These are phyloP conservation scores for Metschnikowia colocasiae DNA, from an alignment of 805 yeast genomes.

Conservation along the genomic window DNA sequence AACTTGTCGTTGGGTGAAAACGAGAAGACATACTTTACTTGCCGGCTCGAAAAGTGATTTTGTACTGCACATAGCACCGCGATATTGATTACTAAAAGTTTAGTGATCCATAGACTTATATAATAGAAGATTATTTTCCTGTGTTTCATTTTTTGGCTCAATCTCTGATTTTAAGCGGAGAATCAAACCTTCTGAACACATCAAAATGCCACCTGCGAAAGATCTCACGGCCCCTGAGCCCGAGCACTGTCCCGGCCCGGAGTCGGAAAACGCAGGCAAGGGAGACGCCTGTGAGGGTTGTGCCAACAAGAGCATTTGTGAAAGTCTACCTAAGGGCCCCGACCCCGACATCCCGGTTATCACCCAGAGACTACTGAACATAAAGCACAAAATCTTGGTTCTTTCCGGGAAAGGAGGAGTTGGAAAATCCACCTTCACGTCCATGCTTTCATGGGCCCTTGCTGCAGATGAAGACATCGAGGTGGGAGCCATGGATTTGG, in stretches of 20 bases:
- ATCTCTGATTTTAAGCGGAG: background rate
- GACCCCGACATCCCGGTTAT: slow-evolving; percentile 88
- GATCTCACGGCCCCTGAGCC: slow-evolving; percentile 69
- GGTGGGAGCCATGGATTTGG: slow-evolving; percentile 95
- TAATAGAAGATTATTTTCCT: background rate
- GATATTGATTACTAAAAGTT: slow-evolving; percentile 2
- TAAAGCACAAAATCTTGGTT: slow-evolving; percentile 75
- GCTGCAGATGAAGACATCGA: slow-evolving; percentile 77
- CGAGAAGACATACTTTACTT: slow-evolving; percentile 35
- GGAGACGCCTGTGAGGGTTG: slow-evolving; percentile 94
- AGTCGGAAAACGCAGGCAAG: slow-evolving; percentile 88
- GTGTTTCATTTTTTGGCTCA: background rate
- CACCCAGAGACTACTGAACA: slow-evolving; percentile 57
- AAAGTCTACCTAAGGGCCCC: slow-evolving; percentile 86
- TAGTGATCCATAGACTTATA: background rate
- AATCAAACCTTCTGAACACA: background rate
- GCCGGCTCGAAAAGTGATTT: slow-evolving; percentile 1
- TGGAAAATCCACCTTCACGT: slow-evolving; percentile 93
- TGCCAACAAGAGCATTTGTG: slow-evolving; percentile 88
- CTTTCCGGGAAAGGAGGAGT: slow-evolving; percentile 92
- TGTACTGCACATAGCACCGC: slow-evolving; percentile 3
- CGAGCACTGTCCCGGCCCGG: slow-evolving; percentile 98
- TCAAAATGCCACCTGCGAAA: slow-evolving; percentile 24
- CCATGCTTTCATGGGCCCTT: slow-evolving; percentile 95
- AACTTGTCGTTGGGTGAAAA: slow-evolving; percentile 45